Evolutionary conservation across 2,329 filamentous ascomycete genomes (phyloP).

Genomic region (Xylaria polymorpha): DNA sequence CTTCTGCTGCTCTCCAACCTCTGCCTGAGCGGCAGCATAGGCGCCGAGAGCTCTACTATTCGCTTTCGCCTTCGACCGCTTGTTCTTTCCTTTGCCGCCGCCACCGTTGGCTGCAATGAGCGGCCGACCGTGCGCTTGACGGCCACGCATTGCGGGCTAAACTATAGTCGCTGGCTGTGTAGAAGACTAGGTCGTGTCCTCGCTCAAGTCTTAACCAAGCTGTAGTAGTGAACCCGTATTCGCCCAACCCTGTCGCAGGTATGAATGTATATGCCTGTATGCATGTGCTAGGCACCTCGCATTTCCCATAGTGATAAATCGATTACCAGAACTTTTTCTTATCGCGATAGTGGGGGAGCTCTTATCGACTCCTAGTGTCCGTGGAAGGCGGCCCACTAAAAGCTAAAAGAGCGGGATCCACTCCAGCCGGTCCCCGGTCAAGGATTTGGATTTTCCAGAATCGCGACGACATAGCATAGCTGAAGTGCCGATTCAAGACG

Average conservation of each 20-base stretch:
- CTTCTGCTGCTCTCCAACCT: constrained; percentile 61
- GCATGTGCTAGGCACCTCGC: background rate
- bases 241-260: background rate
- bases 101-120: constrained; percentile 51
- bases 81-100: constrained; percentile 50
- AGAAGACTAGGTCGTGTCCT: background rate
- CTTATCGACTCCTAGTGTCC: constrained; percentile 22
- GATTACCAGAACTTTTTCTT: constrained; percentile 43
- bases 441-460: constrained; percentile 33
- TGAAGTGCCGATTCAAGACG: background rate
- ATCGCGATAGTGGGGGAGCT: constrained; percentile 41
- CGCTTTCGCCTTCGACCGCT: constrained; percentile 61
- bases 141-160: constrained; percentile 62
- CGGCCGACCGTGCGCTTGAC: constrained; percentile 68
- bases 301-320: constrained; percentile 16
- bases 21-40: constrained; percentile 67
- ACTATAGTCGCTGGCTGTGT: constrained; percentile 7
- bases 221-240: background rate
- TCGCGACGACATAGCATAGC: constrained; percentile 5
- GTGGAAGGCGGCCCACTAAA: constrained; percentile 14
- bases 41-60: constrained; percentile 66
- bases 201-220: background rate
- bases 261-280: background rate
- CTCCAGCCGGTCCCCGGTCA: constrained; percentile 11
- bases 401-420: constrained; percentile 22